phyloP scores from a whole-genome alignment of 192 early-diverging fungal genomes.

The Backusella tuberculispora region DNA sequence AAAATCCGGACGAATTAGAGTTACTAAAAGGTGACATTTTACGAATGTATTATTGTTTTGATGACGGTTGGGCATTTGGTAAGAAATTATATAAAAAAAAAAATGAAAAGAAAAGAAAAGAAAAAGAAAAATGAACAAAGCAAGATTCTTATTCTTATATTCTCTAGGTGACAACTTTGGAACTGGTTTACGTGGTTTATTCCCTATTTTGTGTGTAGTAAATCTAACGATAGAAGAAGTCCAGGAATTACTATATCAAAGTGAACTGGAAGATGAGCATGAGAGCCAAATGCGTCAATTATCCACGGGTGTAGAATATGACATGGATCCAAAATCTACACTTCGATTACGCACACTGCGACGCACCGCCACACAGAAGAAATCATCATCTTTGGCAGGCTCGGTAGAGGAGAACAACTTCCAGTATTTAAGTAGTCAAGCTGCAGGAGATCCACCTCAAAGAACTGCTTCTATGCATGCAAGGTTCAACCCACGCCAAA shows the following conservation, averaged over 20 bases:
- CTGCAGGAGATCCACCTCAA: constrained; percentile 2
- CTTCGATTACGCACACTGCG: constrained; percentile 1
- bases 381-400: neutral
- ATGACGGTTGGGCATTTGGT: constrained; percentile 41
- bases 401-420: constrained; percentile 11
- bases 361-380: constrained; percentile 10
- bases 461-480: constrained; percentile 27
- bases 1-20: constrained; percentile 29
- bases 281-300: neutral
- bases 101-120: neutral
- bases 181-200: constrained; percentile 29
- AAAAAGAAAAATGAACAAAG: neutral
- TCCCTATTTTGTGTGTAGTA: constrained; percentile 32
- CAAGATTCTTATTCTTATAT: neutral
- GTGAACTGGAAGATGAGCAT: neutral
- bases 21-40: constrained; percentile 31
- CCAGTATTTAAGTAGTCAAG: constrained; percentile 1
- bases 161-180: constrained; percentile 31
- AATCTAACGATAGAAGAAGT: constrained; percentile 26
- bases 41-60: constrained; percentile 32
- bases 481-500: neutral
- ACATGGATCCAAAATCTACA: constrained; percentile 1
- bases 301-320: constrained; percentile 2
- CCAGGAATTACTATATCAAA: constrained; percentile 1
- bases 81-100: neutral